Evolutionary conservation across 1,284 basidiomycete species (phyloP).

Genomic region (Tilletia indica): DNA sequence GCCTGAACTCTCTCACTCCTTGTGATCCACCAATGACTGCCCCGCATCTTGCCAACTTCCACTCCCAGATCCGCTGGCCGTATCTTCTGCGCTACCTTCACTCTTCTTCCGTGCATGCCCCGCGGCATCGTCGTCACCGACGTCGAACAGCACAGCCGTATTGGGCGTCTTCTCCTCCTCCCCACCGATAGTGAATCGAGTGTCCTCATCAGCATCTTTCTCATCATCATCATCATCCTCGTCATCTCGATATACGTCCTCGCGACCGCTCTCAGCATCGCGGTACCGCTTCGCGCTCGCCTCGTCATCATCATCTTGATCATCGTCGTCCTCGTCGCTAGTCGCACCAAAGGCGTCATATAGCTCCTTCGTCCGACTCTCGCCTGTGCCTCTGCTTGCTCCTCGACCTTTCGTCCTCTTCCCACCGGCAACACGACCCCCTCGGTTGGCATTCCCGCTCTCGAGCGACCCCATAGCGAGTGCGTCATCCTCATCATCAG

Average conservation of each 20-base stretch:
- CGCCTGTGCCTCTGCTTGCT: constrained; percentile 28
- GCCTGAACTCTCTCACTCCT: not conserved
- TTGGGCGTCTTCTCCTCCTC: constrained; percentile 14
- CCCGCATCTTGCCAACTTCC: constrained; percentile 14
- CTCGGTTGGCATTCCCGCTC: constrained; percentile 29
- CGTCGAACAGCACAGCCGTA: constrained; percentile 13
- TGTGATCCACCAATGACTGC: not conserved
- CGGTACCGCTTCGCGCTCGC: not conserved
- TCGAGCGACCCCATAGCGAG: constrained; percentile 51
- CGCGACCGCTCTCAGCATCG: not conserved
- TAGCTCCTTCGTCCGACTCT: constrained; percentile 53
- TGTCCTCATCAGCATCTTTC: constrained; percentile 4
- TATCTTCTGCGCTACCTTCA: not conserved
- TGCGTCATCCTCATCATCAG: constrained; percentile 64
- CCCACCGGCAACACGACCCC: constrained; percentile 8
- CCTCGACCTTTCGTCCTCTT: constrained; percentile 19
- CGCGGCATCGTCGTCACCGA: not conserved
- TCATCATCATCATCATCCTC: not conserved
- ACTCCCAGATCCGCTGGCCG: constrained; percentile 5
- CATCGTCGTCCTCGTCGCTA: constrained; percentile 38
- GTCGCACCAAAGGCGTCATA: constrained; percentile 50
- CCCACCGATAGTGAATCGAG: constrained; percentile 14
- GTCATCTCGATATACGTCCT: not conserved
- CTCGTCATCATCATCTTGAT: constrained; percentile 17
- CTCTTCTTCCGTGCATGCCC: not conserved